Conservation (phyloP, 768 basidiomycete species). For the Rhizopogon roseolus region DNA sequence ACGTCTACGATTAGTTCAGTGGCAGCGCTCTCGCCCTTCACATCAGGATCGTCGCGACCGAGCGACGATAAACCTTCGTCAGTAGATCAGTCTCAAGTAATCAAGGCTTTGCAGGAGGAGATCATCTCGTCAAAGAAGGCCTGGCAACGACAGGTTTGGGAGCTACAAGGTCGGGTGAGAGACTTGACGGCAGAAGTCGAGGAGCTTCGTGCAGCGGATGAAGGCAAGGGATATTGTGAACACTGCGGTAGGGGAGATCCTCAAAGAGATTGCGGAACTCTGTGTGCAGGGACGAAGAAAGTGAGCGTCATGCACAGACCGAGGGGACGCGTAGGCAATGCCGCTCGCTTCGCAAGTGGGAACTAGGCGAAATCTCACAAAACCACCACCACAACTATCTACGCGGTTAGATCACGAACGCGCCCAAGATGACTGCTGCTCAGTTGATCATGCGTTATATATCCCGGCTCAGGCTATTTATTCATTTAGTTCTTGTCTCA, state of each 20-base stretch:
- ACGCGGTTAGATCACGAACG: constrained; percentile 11
- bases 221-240: constrained; percentile 44
- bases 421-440: constrained; percentile 3
- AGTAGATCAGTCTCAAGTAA: constrained; percentile 40
- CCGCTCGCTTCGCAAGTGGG: constrained; percentile 55
- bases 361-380: constrained; percentile 9
- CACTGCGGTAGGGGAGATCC: constrained; percentile 52
- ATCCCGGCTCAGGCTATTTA: constrained; percentile 6
- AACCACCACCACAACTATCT: constrained; percentile 4
- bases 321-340: constrained; percentile 61
- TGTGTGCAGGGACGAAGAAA: constrained; percentile 19
- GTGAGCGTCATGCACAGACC: constrained; percentile 55
- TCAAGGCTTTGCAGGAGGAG: constrained; percentile 59
- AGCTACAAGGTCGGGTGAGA: constrained; percentile 68
- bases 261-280: constrained; percentile 6
- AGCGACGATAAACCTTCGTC: constrained; percentile 28
- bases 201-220: constrained; percentile 39
- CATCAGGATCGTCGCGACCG: constrained; percentile 30
- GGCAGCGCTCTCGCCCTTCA: constrained; percentile 43
- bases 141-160: constrained; percentile 73
- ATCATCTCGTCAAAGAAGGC: constrained; percentile 50
- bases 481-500: constrained; percentile 9
- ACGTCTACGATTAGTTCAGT: constrained; percentile 40
- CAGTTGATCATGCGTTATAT: constrained; percentile 6
- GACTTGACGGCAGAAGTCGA: constrained; percentile 70